These are phyloP conservation scores for Blastobotrys petasosporus DNA, from an alignment of 1,139 yeast genomes.

Conservation along the genomic window DNA sequence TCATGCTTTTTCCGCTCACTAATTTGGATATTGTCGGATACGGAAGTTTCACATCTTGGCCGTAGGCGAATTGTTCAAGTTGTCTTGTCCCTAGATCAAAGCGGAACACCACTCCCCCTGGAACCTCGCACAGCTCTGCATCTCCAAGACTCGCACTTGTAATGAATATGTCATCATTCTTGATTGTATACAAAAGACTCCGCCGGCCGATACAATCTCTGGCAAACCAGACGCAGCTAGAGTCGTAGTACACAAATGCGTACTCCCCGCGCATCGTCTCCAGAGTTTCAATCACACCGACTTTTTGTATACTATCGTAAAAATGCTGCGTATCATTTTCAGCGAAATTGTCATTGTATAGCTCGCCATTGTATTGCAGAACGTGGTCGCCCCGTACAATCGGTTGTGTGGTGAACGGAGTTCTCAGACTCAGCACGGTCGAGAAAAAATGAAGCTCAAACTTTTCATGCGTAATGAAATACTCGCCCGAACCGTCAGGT, in stretches of 20 bases:
- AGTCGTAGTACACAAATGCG: conserved; percentile 52
- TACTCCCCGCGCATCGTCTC: conserved; percentile 69
- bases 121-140: conserved; percentile 26
- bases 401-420: conserved; percentile 77
- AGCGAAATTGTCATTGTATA: conserved; percentile 55
- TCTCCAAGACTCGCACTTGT: conserved; percentile 25
- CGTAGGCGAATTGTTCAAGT: conserved; percentile 13
- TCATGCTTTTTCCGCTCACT: conserved; percentile 1
- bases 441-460: conserved; percentile 38
- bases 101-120: conserved; percentile 27
- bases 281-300: conserved; percentile 32
- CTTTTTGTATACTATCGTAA: conserved; percentile 25
- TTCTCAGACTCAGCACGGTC: conserved; percentile 71
- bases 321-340: conserved; percentile 49
- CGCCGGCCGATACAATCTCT: conserved; percentile 80
- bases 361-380: conserved; percentile 83
- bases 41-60: conserved; percentile 2
- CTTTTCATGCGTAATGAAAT: not conserved
- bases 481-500: conserved; percentile 5
- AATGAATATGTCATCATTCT: conserved; percentile 31
- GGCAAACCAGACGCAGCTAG: conserved; percentile 58
- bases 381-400: conserved; percentile 30
- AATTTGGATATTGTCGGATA: conserved; percentile 5
- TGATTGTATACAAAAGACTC: conserved; percentile 49
- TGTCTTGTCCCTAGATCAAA: conserved; percentile 17